A percentile compares a stretch with the other conserved stretches of the same genome.
Conservation (phyloP, 805 yeast species). For the Yarrowia sp. region DNA sequence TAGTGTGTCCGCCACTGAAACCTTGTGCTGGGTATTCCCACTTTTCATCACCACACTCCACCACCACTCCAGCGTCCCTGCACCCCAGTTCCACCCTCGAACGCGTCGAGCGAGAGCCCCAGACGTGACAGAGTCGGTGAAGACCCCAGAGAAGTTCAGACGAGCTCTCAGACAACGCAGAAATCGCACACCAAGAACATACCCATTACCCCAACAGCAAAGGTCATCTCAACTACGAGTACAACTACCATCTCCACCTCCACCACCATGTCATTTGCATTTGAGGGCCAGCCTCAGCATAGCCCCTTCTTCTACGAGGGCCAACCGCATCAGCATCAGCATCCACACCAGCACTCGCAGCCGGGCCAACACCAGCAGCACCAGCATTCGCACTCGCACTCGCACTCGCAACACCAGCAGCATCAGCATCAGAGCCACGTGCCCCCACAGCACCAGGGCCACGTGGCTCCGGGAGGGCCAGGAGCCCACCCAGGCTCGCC, state of each 20-base stretch:
- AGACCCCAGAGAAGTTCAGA: too few relatives aligned
- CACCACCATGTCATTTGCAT: constrained; percentile 34
- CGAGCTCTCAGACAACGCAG: too few relatives aligned
- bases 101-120: constrained; percentile 36
- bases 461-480: too few relatives aligned
- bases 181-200: too few relatives aligned
- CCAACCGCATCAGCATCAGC: constrained; percentile 26
- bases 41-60: constrained; percentile 37
- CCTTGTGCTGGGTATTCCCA: constrained; percentile 34
- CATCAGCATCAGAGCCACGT: constrained; percentile 3
- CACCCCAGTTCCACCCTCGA: neutral
- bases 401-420: neutral
- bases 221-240: too few relatives aligned
- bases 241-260: neutral
- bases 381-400: neutral
- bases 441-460: neutral
- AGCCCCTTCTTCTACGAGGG: constrained; percentile 37
- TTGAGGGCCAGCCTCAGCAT: constrained; percentile 36
- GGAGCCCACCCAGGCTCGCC: constrained; percentile 7
- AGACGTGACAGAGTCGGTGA: neutral
- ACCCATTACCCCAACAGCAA: too few relatives aligned
- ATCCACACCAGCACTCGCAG: neutral
- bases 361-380: neutral
- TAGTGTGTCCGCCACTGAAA: constrained; percentile 27
- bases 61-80: constrained; percentile 28